phyloP scores from a whole-genome alignment of 2,329 filamentous ascomycete genomes.

The Lasiodiplodia theobromae region DNA sequence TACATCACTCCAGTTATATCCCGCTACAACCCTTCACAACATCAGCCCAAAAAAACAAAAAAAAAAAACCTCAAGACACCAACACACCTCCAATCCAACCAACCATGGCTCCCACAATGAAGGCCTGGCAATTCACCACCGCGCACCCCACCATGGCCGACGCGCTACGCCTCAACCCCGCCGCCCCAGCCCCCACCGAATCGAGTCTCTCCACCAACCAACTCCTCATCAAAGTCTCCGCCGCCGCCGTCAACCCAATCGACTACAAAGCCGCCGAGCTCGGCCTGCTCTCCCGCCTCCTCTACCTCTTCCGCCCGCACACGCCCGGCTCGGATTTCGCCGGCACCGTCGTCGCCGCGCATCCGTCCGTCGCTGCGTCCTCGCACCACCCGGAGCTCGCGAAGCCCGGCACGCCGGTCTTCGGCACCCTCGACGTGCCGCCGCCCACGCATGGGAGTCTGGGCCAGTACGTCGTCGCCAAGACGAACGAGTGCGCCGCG shows the following conservation, averaged over 20 bases:
- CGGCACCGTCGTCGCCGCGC: slow-evolving; percentile 55
- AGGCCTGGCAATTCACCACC: slow-evolving; percentile 64
- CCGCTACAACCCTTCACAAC: too few species aligned
- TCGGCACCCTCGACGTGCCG: slow-evolving; percentile 40
- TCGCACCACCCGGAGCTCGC: slow-evolving; percentile 36
- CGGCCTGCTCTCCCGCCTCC: slow-evolving; percentile 49
- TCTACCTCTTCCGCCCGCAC: slow-evolving; percentile 45
- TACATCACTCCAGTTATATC: too few species aligned
- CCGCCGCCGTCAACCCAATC: slow-evolving; percentile 65
- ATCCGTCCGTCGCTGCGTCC: slow-evolving; percentile 32
- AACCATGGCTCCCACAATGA: slow-evolving; percentile 55
- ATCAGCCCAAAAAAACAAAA: too few species aligned
- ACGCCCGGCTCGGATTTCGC: slow-evolving; percentile 60
- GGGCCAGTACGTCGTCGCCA: too few species aligned
- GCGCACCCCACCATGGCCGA: too few species aligned
- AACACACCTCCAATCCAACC: background rate
- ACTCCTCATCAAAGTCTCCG: slow-evolving; percentile 63
- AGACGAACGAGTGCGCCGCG: too few species aligned
- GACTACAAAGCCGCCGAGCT: slow-evolving; percentile 70
- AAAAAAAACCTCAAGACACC: too few species aligned
- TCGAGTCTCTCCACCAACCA: slow-evolving; percentile 47
- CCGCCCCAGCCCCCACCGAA: slow-evolving; percentile 52
- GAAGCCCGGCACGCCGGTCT: slow-evolving; percentile 47
- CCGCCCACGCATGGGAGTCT: too few species aligned
- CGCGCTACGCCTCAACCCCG: slow-evolving; percentile 54